These are phyloP conservation scores for Piromyces finnis DNA, from an alignment of 192 early-diverging fungal species.

Conservation along the genomic window DNA sequence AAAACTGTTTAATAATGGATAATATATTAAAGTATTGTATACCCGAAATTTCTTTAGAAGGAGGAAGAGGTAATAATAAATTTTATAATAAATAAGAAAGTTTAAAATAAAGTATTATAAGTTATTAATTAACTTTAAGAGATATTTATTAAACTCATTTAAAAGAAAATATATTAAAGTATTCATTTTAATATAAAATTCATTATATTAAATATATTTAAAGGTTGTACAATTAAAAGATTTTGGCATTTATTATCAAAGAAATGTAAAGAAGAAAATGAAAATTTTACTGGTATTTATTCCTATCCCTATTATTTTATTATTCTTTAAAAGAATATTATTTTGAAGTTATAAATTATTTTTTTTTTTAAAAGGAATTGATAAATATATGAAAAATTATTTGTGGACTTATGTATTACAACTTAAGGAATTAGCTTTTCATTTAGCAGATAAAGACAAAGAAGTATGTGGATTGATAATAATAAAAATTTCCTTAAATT, in stretches of 20 bases:
- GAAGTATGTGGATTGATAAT: not conserved
- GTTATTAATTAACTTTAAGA: too few species aligned
- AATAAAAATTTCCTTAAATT: too few species aligned
- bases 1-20: not conserved
- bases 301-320: too few species aligned
- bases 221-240: not conserved
- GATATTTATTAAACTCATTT: too few species aligned
- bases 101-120: too few species aligned
- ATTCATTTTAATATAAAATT: too few species aligned
- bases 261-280: not conserved
- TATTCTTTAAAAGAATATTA: too few species aligned
- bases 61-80: not conserved
- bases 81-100: too few species aligned
- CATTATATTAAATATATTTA: too few species aligned
- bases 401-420: not conserved
- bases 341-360: too few species aligned
- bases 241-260: not conserved
- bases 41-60: not conserved
- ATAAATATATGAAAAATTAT: not conserved
- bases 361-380: not conserved
- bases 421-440: not conserved
- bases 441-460: not conserved
- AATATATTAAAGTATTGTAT: not conserved
- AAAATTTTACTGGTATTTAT: not conserved
- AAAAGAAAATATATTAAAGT: too few species aligned